A percentile compares a stretch with the other conserved stretches of the same genome.
Conservation (phyloP, 305 asterid species). For the Fraxinus latifolia region DNA sequence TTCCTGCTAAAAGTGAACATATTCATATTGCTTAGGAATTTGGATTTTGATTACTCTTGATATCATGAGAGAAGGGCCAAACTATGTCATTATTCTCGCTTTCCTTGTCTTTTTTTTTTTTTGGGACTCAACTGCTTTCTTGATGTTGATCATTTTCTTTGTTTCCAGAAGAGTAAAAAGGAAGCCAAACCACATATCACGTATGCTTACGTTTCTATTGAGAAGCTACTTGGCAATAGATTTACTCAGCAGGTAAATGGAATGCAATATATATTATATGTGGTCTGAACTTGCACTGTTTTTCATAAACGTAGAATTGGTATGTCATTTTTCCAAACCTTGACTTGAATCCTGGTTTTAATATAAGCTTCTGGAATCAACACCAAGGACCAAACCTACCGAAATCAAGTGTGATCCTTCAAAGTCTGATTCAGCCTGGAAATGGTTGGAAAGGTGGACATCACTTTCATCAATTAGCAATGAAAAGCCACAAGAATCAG, state of each 20-base stretch:
- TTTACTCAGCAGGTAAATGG: constrained; percentile 84
- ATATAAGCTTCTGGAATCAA: constrained; percentile 72
- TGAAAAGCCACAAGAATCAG: constrained; percentile 37
- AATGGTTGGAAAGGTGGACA: constrained; percentile 96
- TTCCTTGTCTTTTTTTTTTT: constrained; percentile 8
- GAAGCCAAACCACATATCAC: constrained; percentile 37
- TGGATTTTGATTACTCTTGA: constrained; percentile 5
- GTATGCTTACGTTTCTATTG: constrained; percentile 52
- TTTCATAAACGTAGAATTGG: not conserved
- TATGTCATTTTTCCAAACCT: not conserved
- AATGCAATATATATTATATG: constrained; percentile 6
- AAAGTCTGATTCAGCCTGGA: constrained; percentile 84
- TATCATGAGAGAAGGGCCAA: constrained; percentile 13
- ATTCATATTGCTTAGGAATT: not conserved
- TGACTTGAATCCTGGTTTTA: constrained; percentile 26
- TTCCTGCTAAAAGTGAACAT: not conserved
- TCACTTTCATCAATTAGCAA: constrained; percentile 53
- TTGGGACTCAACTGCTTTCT: constrained; percentile 8
- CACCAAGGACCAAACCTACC: constrained; percentile 57
- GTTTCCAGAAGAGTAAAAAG: constrained; percentile 50
- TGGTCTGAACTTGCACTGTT: constrained; percentile 10
- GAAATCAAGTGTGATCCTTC: constrained; percentile 86
- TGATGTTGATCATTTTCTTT: constrained; percentile 22
- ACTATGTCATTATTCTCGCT: constrained; percentile 7
- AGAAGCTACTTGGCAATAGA: constrained; percentile 76